phyloP scores from a whole-genome alignment of 106 monocot species.

The Agapanthus africanus region DNA sequence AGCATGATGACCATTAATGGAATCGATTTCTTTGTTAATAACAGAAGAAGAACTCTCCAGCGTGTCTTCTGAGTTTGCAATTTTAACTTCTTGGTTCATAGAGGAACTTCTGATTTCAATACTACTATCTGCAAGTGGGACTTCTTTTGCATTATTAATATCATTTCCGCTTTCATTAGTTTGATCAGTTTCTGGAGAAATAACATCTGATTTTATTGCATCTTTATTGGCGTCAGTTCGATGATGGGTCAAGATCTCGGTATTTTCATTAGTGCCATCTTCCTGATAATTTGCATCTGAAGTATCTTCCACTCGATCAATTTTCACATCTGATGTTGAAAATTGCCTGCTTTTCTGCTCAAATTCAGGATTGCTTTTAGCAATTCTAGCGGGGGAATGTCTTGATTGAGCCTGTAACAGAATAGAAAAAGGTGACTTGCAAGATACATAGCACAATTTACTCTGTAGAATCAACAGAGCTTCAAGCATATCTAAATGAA shows the following conservation, averaged over 20 bases:
- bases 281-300: slow-evolving; percentile 15
- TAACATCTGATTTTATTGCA: slow-evolving; percentile 4
- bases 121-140: slow-evolving; percentile 25
- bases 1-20: slow-evolving; percentile 16
- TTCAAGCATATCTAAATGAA: neutral
- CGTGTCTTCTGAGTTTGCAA: slow-evolving; percentile 16
- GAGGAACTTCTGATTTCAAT: slow-evolving; percentile 15
- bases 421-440: neutral
- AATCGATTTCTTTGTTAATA: slow-evolving; percentile 16
- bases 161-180: slow-evolving; percentile 52
- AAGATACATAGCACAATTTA: neutral
- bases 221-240: slow-evolving; percentile 27
- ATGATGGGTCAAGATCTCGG: slow-evolving; percentile 15
- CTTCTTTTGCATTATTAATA: slow-evolving; percentile 17
- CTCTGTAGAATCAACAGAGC: neutral
- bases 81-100: slow-evolving; percentile 8
- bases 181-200: slow-evolving; percentile 25
- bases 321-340: slow-evolving; percentile 14
- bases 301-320: slow-evolving; percentile 30
- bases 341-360: slow-evolving; percentile 25
- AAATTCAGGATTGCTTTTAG: slow-evolving; percentile 12
- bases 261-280: slow-evolving; percentile 7
- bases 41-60: slow-evolving; percentile 40
- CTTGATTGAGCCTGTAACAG: slow-evolving; percentile 33
- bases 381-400: slow-evolving; percentile 14